phyloP scores from a whole-genome alignment of 176 grass and related monocot species.

The Phoenix roebelenii region DNA sequence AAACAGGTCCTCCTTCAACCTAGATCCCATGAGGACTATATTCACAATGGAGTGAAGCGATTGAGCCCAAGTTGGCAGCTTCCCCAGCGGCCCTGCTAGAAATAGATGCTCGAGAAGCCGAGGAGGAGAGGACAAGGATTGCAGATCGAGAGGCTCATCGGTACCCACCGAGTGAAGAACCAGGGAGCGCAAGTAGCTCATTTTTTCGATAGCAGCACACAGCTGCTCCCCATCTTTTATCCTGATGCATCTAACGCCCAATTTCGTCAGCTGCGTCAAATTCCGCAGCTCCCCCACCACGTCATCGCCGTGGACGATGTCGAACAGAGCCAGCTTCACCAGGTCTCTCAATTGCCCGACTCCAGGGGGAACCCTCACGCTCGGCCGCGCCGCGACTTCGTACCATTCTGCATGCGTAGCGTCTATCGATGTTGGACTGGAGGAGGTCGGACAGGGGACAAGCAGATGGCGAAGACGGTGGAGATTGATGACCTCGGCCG shows the following conservation, averaged over 20 bases:
- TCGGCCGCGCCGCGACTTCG: too few species aligned
- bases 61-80: slow-evolving; percentile 16
- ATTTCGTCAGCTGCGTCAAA: slow-evolving; percentile 23
- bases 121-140: slow-evolving; percentile 5
- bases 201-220: slow-evolving; percentile 13
- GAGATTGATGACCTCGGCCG: slow-evolving; percentile 14
- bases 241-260: slow-evolving; percentile 16
- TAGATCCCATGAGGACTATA: slow-evolving; percentile 19
- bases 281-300: slow-evolving; percentile 12
- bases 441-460: too few species aligned
- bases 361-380: too few species aligned
- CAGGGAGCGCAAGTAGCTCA: slow-evolving; percentile 18
- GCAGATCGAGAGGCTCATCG: slow-evolving; percentile 13
- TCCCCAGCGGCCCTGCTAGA: slow-evolving; percentile 12
- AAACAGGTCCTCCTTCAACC: slow-evolving; percentile 11
- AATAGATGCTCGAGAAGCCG: slow-evolving; percentile 18
- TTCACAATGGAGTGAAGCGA: slow-evolving; percentile 5
- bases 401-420: too few species aligned
- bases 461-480: slow-evolving; percentile 5
- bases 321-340: too few species aligned
- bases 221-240: slow-evolving; percentile 4
- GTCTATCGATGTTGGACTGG: too few species aligned
- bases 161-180: not conserved
- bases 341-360: too few species aligned
- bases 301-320: not conserved